Evolutionary conservation across 139 green algal genomes (phyloP), one percentile per base, ranked within the genome.

Genomic region (Limnomonas spitsbergensis): DNA sequence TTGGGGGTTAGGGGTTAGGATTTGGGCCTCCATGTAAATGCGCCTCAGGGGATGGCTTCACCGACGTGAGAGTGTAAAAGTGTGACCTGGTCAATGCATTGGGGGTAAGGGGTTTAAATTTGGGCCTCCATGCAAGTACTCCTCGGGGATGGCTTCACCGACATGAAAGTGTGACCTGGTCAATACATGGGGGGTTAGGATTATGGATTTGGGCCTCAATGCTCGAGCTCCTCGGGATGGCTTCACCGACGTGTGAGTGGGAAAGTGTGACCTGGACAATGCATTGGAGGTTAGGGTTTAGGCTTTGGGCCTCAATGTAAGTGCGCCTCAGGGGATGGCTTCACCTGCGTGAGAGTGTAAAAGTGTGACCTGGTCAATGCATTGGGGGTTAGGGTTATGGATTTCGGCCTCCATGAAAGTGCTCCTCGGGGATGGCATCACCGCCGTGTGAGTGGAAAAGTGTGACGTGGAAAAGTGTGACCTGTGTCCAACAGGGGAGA

Each of bases 111-210:
- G 1, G 77, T 82, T 53, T 34, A n/a, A 26, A 69, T 56, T 14
- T n/a, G 47, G 14, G 47, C n/a, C n/a, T n/a, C n/a, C n/a, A n/a
- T n/a, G 78, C 72, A 93, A 54, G 1, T 82, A 83, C 69, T 96
- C 91, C 75, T 96, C 93, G 31, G 66, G 36, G 4, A 90, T 29
- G 0, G 87, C 83, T 66, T 91, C 87, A 31, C 72, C 79, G 0
- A 87, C 92, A 38, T 94, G 81, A 93, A 70, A 95, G 71, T 4
- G 80, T 53, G n/a, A 93, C 84, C 89, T 93, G 84, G 83, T n/a
- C n/a, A n/a, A n/a, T n/a, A n/a, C n/a, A n/a, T n/a, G n/a, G n/a
- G n/a, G n/a, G n/a, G n/a, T n/a, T 78, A 66, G 84, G 80, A n/a
- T n/a, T n/a, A n/a, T n/a, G n/a, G n/a, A n/a, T n/a, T n/a, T n/a